Evolutionary conservation across 495 filamentous ascomycete species (phyloP), one percentile per base, ranked within the genome.

Genomic region (Ramalina peruviana): DNA sequence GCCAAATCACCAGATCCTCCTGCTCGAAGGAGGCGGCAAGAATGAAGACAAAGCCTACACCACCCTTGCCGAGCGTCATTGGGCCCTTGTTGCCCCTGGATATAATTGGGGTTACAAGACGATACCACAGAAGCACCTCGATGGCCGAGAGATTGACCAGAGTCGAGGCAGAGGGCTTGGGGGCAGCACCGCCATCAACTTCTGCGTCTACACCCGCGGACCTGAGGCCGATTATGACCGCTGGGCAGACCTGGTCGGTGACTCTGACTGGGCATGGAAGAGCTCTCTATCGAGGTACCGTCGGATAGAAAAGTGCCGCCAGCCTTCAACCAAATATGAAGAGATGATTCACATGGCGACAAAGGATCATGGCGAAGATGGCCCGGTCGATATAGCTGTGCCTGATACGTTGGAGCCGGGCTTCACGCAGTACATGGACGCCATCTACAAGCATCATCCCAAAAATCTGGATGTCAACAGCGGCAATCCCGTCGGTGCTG

Each of bases 331-430:
- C n/a, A 58, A 68, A 46, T 54, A 70, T 21, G 58, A 58, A 40
- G 60, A 66, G 36, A 70, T 70, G 61, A 61, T 60, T 1, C 37
- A 49, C n/a, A 60, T 62, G 0, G 36, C 52, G 2, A 25, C 53
- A 0, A 43, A 51, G 5, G 63, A 75, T 52, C 79, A 83, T 64
- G 78, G 78, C 3, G 55, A 40, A 1, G 53, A 58, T 13, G 78
- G 52, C 64, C 85, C 83, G 9, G 82, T 88, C 10, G 81, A 88
- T 58, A 66, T 76, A 81, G 33, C 85, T 76, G 67, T 80, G 78
- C 16, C 72, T 64, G 6, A 78, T 79, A 4, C 71, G 85, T 69
- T 66, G 81, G 54, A 86, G 88, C 51, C 84, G 82, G 25, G 62
- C 84, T 33, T 79, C 85, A 58, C 65, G 76, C 20, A 82, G 13